Base-by-base conservation (phyloP, 2,329 filamentous ascomycete genomes). In the Hyphodiscus sp. region DNA sequence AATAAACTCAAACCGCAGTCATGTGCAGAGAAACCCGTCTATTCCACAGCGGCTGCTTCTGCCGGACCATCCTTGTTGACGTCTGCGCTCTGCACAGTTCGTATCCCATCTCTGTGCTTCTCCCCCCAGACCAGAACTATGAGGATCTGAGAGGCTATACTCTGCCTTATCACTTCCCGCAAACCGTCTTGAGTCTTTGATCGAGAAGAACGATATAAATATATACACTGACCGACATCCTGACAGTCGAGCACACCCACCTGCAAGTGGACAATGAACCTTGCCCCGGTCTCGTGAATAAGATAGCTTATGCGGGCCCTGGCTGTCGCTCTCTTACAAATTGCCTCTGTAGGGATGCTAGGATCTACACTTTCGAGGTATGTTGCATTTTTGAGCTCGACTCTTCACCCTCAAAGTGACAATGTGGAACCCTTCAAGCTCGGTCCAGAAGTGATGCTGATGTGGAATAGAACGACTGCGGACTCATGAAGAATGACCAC, bases 161-260 rank as follows among this genome's bases (percentile, higher is more conserved):
- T 26, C 23, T 26, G 4, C 13, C 33, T 38, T n/a, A 33, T 10
- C 33, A 38, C 11, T 38, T 2, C 13, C 16, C 33, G 2, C 4
- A 13, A 38, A n/a, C 2, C 5, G 33, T 38, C 2, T 26, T 8
- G 23, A 26, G 23, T 26, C 23, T 26, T 26, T 8, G 4, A 4
- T 26, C 23, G 8, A 3, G 23, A n/a, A 26, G 23, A 26, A 26
- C 3, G 23, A 3, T 26, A 26, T 8, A 26, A 26, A 26, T 26
- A 26, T 26, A 26, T 26, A 8, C n/a, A n/a, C 23, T 26, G 23
- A 26, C 23, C 23, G 8, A 26, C 4, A 8, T 26, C 23, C 23
- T 26, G 23, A 26, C 23, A 38, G 33, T 58, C 45, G 51, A 52
- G 4, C 53, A 58, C 47, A 58, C 56, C 1, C 46, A 38, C 44